Conservation (phyloP, 352 stramenopile genomes). For the Phytophthora sp. region DNA sequence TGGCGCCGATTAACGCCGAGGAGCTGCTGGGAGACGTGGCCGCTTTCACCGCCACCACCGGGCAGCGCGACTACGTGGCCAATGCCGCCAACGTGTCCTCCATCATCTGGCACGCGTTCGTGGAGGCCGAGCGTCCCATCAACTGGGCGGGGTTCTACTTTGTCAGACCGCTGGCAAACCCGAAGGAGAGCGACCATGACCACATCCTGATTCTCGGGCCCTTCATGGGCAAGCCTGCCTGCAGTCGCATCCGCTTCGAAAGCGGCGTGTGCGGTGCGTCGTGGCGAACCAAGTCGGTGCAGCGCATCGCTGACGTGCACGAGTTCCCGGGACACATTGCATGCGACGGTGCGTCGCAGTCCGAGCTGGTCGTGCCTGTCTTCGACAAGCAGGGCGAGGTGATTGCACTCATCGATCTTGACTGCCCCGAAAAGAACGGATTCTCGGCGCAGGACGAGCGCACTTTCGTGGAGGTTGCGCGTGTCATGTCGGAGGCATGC, state of each 20-base stretch:
- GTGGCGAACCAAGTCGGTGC: slow-evolving; percentile 65
- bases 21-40: slow-evolving; percentile 66
- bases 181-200: slow-evolving; percentile 55
- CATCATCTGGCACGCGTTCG: slow-evolving; percentile 86
- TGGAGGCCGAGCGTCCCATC: slow-evolving; percentile 59
- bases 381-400: slow-evolving; percentile 67
- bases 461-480: slow-evolving; percentile 64
- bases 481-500: slow-evolving; percentile 57
- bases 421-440: slow-evolving; percentile 72
- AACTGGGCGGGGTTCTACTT: slow-evolving; percentile 90
- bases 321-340: slow-evolving; percentile 83
- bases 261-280: slow-evolving; percentile 76
- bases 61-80: slow-evolving; percentile 78
- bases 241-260: slow-evolving; percentile 79
- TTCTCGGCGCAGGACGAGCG: slow-evolving; percentile 79
- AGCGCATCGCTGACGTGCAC: slow-evolving; percentile 81
- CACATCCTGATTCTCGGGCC: slow-evolving; percentile 78
- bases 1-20: slow-evolving; percentile 67
- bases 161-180: slow-evolving; percentile 63
- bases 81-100: slow-evolving; percentile 83
- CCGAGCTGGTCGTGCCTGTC: slow-evolving; percentile 83
- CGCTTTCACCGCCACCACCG: slow-evolving; percentile 58
- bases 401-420: slow-evolving; percentile 79
- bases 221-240: slow-evolving; percentile 85
- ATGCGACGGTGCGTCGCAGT: slow-evolving; percentile 80